phyloP scores from a whole-genome alignment of 2,329 filamentous ascomycete genomes.

The Trichoderma sp. region DNA sequence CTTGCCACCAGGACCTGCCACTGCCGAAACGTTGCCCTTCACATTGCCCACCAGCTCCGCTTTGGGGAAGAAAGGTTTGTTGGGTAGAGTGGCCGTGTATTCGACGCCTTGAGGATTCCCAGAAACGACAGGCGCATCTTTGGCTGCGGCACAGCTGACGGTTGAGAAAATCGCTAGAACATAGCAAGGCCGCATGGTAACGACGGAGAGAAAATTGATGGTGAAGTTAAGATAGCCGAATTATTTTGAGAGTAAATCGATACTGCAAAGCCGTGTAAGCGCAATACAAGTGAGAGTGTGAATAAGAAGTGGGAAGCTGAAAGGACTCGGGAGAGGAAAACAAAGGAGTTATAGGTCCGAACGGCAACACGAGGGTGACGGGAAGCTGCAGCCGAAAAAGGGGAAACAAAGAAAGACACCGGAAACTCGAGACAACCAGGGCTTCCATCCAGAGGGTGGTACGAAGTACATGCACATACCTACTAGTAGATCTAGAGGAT shows the following conservation, averaged over 20 bases:
- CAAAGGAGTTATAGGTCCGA: conserved; percentile 9
- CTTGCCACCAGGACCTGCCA: conserved; percentile 49
- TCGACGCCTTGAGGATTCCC: conserved; percentile 58
- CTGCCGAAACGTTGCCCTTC: conserved; percentile 53
- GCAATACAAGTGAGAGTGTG: neutral
- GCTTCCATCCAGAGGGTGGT: neutral
- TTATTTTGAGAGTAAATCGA: neutral
- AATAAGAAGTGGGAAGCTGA: neutral
- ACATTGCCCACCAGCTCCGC: conserved; percentile 55
- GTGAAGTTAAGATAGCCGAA: neutral
- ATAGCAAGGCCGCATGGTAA: conserved; percentile 17
- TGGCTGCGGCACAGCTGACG: conserved; percentile 35
- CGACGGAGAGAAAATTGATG: neutral
- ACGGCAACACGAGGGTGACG: neutral
- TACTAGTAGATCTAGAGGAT: neutral
- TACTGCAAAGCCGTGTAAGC: neutral
- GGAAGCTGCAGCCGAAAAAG: neutral
- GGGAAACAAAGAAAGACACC: neutral
- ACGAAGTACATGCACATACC: neutral
- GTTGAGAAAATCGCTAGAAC: conserved; percentile 34
- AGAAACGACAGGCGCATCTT: conserved; percentile 52
- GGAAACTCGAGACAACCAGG: neutral
- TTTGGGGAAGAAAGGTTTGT: conserved; percentile 52
- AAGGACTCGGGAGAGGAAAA: neutral
- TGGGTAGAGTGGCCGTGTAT: conserved; percentile 60